Evolutionary conservation across 768 basidiomycete species (phyloP).

Genomic region (Trametes cinnabarina): DNA sequence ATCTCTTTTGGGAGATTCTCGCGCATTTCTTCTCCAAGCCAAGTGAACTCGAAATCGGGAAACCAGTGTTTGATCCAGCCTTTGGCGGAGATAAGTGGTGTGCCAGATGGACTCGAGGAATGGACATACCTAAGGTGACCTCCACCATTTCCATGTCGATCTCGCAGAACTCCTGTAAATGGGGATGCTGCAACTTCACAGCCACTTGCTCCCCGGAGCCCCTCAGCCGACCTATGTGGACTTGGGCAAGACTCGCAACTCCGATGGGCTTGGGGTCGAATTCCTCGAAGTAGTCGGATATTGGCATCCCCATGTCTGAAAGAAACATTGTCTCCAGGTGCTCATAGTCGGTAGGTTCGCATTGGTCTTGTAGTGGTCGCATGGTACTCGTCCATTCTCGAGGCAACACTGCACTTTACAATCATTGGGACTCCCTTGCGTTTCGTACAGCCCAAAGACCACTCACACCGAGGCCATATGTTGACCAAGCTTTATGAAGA

Average conservation of each 20-base stretch:
- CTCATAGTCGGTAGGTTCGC: constrained; percentile 82
- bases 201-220: constrained; percentile 76
- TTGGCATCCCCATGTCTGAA: constrained; percentile 70
- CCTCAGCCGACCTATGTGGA: constrained; percentile 78
- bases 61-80: constrained; percentile 91
- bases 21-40: constrained; percentile 94
- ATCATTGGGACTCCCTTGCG: constrained; percentile 7
- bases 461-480: constrained; percentile 71
- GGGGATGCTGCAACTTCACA: constrained; percentile 94
- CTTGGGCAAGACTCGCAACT: constrained; percentile 94
- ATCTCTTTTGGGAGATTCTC: constrained; percentile 89
- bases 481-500: constrained; percentile 90
- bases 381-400: constrained; percentile 60
- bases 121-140: constrained; percentile 56
- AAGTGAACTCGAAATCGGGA: constrained; percentile 91
- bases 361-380: constrained; percentile 82
- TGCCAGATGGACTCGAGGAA: neutral
- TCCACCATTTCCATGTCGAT: constrained; percentile 90
- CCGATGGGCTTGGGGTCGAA: constrained; percentile 90
- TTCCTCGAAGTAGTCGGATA: constrained; percentile 76
- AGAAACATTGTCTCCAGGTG: constrained; percentile 75
- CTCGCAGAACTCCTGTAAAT: constrained; percentile 85
- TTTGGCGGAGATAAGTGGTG: constrained; percentile 25
- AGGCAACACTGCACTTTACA: constrained; percentile 50
- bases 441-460: neutral